A percentile compares a stretch with the other conserved stretches of the same genome.
These are phyloP conservation scores for Rhizoctonia solani DNA, from an alignment of 1,284 basidiomycete genomes.

Conservation along the genomic window DNA sequence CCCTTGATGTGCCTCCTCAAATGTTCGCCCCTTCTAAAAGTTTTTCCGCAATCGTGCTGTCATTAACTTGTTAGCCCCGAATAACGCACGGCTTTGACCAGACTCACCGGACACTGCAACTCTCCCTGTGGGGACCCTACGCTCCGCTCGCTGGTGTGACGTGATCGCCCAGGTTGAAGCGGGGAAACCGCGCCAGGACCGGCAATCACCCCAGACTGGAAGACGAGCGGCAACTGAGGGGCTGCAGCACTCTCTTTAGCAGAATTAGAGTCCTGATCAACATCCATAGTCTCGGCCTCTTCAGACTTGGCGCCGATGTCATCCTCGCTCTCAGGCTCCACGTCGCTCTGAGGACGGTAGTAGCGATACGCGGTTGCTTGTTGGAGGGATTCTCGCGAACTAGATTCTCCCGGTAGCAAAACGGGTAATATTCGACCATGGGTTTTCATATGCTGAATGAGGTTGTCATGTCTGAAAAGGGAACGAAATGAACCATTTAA, in stretches of 20 bases:
- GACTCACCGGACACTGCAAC: conserved; percentile 29
- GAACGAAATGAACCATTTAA: background rate
- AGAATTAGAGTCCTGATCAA: background rate
- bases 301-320: conserved; percentile 4
- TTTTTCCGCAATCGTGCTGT: conserved; percentile 25
- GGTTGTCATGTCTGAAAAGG: conserved; percentile 42
- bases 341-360: conserved; percentile 9
- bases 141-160: conserved; percentile 3
- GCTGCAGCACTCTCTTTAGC: background rate
- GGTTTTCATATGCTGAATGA: conserved; percentile 37
- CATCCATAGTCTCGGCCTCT: background rate
- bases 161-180: too few species aligned
- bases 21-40: conserved; percentile 24
- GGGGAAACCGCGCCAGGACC: background rate
- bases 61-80: background rate
- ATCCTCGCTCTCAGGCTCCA: conserved; percentile 28
- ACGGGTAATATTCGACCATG: conserved; percentile 14
- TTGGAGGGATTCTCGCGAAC: background rate
- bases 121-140: conserved; percentile 12
- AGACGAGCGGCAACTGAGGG: background rate
- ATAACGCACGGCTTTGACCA: background rate
- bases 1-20: conserved; percentile 29
- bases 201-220: background rate
- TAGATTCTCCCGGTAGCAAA: background rate
- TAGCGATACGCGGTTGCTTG: conserved; percentile 4